Base-by-base conservation (phyloP, 768 basidiomycete species). In the Kondoa malvinella region DNA sequence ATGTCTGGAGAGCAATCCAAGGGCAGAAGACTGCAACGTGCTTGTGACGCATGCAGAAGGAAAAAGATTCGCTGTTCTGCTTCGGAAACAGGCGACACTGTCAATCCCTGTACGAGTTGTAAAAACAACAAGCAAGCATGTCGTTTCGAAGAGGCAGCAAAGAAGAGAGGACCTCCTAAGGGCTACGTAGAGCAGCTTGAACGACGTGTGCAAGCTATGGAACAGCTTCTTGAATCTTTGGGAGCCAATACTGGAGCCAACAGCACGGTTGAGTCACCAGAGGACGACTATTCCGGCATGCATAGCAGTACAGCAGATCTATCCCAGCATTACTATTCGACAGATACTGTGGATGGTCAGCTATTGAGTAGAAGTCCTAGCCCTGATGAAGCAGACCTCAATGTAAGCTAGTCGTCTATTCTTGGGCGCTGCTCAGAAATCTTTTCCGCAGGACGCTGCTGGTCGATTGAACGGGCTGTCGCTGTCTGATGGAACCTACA, bases 151-250 rank as follows among this genome's bases (percentile, higher is more conserved):
- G 64, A 65, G 40, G 17, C 3, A 15, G 21, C 34, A n/a, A 65
- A 65, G 64, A 65, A 65, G 40, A 26, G 64, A 59, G 64, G 64
- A 15, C 64, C 64, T 8, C 64, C 64, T 15, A 65, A 65, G 30
- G 64, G 64, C 34, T 73, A 73, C 56, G 70, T 73, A 63, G 71
- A 73, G 56, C 32, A 32, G 1, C 66, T 73, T 29, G 71, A 73
- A 34, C 56, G 27, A 2, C 66, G 73, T 0, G 62, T 73, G 17
- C 69, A 69, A n/a, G 67, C 70, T 40, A 71, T 73, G 71, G 73
- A 73, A 57, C 1, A 21, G 2, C 65, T 73, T 12, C 62, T 72
- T n/a, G 15, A 58, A 1, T 57, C 59, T 17, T 50, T 73, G 15
- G 65, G 66, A 0, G 15, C 26, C 3, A 27, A 58, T 17, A 33